Evolutionary conservation across 352 stramenopile species (phyloP).

Genomic region (Phytophthora pluvialis): DNA sequence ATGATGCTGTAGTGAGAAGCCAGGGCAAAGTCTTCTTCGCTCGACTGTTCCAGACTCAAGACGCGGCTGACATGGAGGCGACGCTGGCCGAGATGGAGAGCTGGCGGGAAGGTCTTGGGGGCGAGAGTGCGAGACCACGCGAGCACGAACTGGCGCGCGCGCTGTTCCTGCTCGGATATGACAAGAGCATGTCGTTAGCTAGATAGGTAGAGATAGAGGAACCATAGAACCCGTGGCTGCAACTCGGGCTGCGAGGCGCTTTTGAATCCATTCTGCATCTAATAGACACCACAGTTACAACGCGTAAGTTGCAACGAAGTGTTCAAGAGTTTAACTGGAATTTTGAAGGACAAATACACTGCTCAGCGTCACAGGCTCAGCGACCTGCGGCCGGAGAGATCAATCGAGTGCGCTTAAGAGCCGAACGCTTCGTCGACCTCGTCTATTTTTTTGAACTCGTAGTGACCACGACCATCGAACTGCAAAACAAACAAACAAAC

Average conservation of each 20-base stretch:
- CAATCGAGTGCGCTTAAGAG: slow-evolving; percentile 48
- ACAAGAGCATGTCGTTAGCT: slow-evolving; percentile 43
- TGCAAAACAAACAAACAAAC: slow-evolving; percentile 30
- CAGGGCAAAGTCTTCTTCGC: slow-evolving; percentile 41
- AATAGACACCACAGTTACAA: slow-evolving; percentile 28
- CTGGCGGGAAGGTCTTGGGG: slow-evolving; percentile 24
- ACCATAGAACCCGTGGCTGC: slow-evolving; percentile 13
- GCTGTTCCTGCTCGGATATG: slow-evolving; percentile 44
- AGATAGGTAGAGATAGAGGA: slow-evolving; percentile 24
- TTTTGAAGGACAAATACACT: slow-evolving; percentile 24
- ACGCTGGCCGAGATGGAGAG: slow-evolving; percentile 40
- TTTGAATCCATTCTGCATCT: slow-evolving; percentile 19
- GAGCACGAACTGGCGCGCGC: slow-evolving; percentile 35
- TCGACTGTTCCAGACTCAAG: slow-evolving; percentile 29
- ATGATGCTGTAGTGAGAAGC: slow-evolving; percentile 7
- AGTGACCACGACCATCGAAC: slow-evolving; percentile 87
- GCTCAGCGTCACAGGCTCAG: slow-evolving; percentile 1
- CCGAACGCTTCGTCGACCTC: slow-evolving; percentile 81
- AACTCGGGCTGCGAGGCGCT: background rate
- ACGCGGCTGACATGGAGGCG: slow-evolving; percentile 15
- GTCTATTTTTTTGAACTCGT: slow-evolving; percentile 89
- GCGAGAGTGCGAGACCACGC: slow-evolving; percentile 1
- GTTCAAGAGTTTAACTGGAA: slow-evolving; percentile 14
- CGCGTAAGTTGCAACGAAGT: slow-evolving; percentile 10
- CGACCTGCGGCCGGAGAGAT: slow-evolving; percentile 1